Evolutionary conservation across 257 asterid genomes (phyloP), one percentile per base, ranked within the genome.

Genomic region (Hygrophila difformis): DNA sequence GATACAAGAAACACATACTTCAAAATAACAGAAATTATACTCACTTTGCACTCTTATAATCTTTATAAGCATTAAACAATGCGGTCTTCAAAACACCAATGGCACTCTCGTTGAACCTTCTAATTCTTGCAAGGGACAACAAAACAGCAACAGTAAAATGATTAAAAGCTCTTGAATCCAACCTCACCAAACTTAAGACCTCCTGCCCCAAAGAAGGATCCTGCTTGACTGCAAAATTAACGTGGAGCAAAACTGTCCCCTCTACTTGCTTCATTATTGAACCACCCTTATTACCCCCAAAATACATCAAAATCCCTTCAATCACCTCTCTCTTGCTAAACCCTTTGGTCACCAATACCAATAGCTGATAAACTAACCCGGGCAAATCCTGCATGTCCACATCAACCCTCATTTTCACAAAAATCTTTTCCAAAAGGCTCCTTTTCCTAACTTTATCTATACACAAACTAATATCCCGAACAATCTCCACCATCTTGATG

Each of bases 181-280:
- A 60, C 61, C 78, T 74, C 42, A 82, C 88, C 33, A 85, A 56
- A 61, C 76, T 84, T 53, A 82, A 60, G 37, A 85, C 75, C 72
- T 79, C 94, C 74, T 72, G 81, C 45, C 83, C 96, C 60, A 85
- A 64, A 2, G 96, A 82, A 5, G 87, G 84, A 37, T 85, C 87
- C 74, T 86, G 94, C 70, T 82, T 86, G 40, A 82, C 92, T 2
- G 94, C 88, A 41, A 86, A 86, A 73, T 81, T 82, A 63, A 86
- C 79, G 55, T 86, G 94, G 59, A 86, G 87, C 70, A 85, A 62
- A 43, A 82, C 96, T 21, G 96, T 85, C 69, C 94, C 96, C 58
- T 85, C 94, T 10, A 82, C 81, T 63, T 86, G 94, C 57, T 76
- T 79, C 75, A 70, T 76, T 36, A 66, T 71, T 18, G 82, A 74